Conservation (phyloP, 352 stramenopile species). For the Aphanomyces astaci region DNA sequence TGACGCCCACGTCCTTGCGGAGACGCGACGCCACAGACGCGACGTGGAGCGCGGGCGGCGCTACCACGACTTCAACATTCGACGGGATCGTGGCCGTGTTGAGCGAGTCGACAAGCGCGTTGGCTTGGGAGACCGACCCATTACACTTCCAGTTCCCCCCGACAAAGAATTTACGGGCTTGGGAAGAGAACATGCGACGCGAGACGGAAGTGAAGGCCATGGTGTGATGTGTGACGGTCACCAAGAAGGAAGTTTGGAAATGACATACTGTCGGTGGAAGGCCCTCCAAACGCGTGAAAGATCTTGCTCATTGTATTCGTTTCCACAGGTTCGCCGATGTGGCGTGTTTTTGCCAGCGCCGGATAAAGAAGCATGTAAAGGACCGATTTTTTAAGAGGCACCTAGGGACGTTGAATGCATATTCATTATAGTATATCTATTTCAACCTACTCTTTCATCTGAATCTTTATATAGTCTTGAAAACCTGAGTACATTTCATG, state of each 20-base stretch:
- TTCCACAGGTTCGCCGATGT: background rate
- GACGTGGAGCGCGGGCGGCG: constrained; percentile 90
- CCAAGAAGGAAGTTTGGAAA: constrained; percentile 8
- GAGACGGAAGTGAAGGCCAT: constrained; percentile 5
- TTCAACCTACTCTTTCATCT: too few relatives aligned
- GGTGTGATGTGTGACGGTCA: background rate
- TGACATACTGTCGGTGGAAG: background rate
- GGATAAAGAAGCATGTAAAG: background rate
- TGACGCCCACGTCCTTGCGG: constrained; percentile 62
- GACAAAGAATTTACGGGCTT: constrained; percentile 95
- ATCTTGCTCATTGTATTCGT: background rate
- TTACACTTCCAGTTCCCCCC: constrained; percentile 99
- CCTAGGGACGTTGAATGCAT: too few relatives aligned
- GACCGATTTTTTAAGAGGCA: too few relatives aligned
- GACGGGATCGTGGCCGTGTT: constrained; percentile 76
- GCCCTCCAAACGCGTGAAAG: background rate
- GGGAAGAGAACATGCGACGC: constrained; percentile 38
- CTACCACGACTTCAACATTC: constrained; percentile 94
- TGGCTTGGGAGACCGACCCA: constrained; percentile 54
- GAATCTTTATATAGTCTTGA: too few relatives aligned
- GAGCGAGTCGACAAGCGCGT: constrained; percentile 67
- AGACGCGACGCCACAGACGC: constrained; percentile 51
- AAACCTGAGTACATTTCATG: too few relatives aligned
- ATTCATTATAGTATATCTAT: too few relatives aligned
- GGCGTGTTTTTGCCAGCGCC: background rate